Base-by-base conservation (phyloP, 2,329 filamentous ascomycete genomes). In the Volutella citrinella region DNA sequence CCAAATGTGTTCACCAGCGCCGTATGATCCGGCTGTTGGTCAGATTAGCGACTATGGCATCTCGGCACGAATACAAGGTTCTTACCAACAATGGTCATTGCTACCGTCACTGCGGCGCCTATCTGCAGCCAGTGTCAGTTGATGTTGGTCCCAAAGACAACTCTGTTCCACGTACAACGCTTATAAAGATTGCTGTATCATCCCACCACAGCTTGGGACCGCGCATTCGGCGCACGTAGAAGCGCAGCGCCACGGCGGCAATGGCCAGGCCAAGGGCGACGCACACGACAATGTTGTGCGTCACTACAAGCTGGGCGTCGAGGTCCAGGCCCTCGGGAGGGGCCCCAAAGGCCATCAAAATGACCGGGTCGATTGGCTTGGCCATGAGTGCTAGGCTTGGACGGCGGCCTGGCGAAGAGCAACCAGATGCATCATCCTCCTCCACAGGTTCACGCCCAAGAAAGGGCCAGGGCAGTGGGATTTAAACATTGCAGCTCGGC, bases 1-100 rank as follows among this genome's bases (percentile, higher is more conserved):
- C 38, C 38, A 41, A 10, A 41, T 24, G 20, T 41, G 38, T 14
- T 41, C 34, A 24, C 38, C 38, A 18, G 38, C 38, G 12, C 38
- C 38, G 21, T 34, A 23, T 23, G 15, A 19, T 32, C 34, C 34
- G 12, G 38, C 38, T 41, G n/a, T 21, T 22, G 12, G n/a, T n/a
- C n/a, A n/a, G 10, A 33, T 23, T 6, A 23, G 4, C 31, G 10
- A 18, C 7, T 20, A 23, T 15, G 17, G n/a, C n/a, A n/a, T n/a
- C n/a, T n/a, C n/a, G n/a, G n/a, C n/a, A 24, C 16, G 5, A 19
- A 10, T 10, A 8, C n/a, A 5, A 8, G n/a, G 27, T 16, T 19
- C n/a, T 13, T 40, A 40, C 38, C 33, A 12, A 36, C 4, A 27
- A 40, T 33, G 7, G 33, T 31, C 10, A 27, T 33, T 27, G 38